Conservation (phyloP, 768 basidiomycete genomes). For the Nidularia sp. region DNA sequence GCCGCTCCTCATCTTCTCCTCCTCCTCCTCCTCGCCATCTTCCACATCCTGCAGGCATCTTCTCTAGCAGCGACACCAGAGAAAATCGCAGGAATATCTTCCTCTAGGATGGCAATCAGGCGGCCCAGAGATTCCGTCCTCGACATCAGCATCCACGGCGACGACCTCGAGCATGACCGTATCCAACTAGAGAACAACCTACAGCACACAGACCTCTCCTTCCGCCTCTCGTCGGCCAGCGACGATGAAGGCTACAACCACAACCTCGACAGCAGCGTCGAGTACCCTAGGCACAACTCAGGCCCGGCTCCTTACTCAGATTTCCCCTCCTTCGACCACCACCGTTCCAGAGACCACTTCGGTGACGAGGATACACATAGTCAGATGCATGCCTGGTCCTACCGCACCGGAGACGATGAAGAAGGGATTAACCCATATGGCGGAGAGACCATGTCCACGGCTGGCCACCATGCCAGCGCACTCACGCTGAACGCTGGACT, state of each 20-base stretch:
- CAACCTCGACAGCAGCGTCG: constrained; percentile 48
- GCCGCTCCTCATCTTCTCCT: background rate
- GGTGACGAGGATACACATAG: constrained; percentile 45
- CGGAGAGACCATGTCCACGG: constrained; percentile 74
- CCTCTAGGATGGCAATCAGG: constrained; percentile 25
- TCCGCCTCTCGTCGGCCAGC: constrained; percentile 58
- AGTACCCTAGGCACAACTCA: constrained; percentile 70
- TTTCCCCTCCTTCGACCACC: constrained; percentile 56
- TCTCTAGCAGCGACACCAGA: constrained; percentile 19
- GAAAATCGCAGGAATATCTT: constrained; percentile 1
- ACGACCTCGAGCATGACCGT: constrained; percentile 72
- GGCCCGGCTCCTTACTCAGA: constrained; percentile 52
- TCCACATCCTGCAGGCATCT: constrained; percentile 1
- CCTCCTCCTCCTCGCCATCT: constrained; percentile 7
- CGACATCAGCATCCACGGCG: constrained; percentile 55
- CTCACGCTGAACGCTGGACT: constrained; percentile 85
- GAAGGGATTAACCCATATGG: constrained; percentile 66
- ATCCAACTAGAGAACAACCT: constrained; percentile 79
- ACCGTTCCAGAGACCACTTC: constrained; percentile 49
- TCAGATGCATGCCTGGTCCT: constrained; percentile 53
- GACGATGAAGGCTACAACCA: constrained; percentile 25
- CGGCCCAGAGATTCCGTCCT: constrained; percentile 27
- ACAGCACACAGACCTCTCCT: constrained; percentile 66
- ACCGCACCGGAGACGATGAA: constrained; percentile 54
- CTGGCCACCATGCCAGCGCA: constrained; percentile 86